Conservation (phyloP, 805 yeast species). For the Starmera amethionina region DNA sequence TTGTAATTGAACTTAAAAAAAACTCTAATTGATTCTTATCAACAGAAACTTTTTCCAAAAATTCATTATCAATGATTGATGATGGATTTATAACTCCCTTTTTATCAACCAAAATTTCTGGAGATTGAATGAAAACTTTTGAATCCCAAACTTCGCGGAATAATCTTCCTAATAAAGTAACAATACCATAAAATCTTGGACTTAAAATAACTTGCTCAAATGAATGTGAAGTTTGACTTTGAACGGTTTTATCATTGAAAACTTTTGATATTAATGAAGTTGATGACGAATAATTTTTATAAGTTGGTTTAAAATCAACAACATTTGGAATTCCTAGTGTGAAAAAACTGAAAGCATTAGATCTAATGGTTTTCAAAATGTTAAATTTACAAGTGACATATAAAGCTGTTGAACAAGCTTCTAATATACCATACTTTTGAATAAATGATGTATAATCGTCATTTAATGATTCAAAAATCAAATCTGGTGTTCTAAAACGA, state of each 20-base stretch:
- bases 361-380: conserved; percentile 39
- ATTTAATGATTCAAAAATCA: conserved; percentile 58
- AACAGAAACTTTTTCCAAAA: conserved; percentile 26
- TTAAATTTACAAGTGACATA: conserved; percentile 73
- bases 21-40: conserved; percentile 49
- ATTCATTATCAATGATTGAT: conserved; percentile 31
- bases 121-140: conserved; percentile 44
- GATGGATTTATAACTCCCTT: conserved; percentile 19
- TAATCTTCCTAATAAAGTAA: conserved; percentile 67
- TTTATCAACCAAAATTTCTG: conserved; percentile 23
- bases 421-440: conserved; percentile 75
- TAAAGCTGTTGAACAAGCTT: conserved; percentile 82
- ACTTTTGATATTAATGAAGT: conserved; percentile 13
- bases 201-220: conserved; percentile 78
- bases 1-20: conserved; percentile 59
- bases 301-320: conserved; percentile 31
- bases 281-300: conserved; percentile 15
- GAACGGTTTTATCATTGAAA: conserved; percentile 1
- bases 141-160: conserved; percentile 73
- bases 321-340: conserved; percentile 32
- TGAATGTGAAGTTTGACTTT: conserved; percentile 26
- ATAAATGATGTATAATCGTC: conserved; percentile 65
- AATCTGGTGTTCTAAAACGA: conserved; percentile 72
- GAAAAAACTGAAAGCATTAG: conserved; percentile 33
- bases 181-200: conserved; percentile 85